Base-by-base conservation (phyloP, 805 yeast genomes). In the Saccharomycopsis oosterbeekiorum region DNA sequence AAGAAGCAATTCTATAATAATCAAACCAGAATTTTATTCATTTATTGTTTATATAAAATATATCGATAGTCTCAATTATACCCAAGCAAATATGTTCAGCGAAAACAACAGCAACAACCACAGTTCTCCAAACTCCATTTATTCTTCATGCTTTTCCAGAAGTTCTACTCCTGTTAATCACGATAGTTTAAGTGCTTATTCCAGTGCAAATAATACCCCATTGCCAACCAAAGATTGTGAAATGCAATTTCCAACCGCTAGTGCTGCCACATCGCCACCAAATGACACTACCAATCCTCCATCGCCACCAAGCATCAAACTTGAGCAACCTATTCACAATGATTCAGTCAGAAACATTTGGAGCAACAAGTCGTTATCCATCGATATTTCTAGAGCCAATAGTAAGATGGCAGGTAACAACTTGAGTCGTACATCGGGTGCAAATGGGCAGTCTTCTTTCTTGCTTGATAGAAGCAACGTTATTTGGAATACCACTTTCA, bases 171-270 rank as follows among this genome's bases (percentile, higher is more conserved):
- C 65, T 15, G 53, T 61, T 19, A 43, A 55, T 36, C 36, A 41
- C 19, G 40, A 26, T n/a, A 42, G 43, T n/a, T 24, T 24, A 39
- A 58, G 59, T 37, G 62, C 65, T 4, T 60, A 59, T 12, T 59
- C 62, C 11, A 56, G 62, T n/a, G 59, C 64, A 5, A 39, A 57
- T 51, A 63, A 58, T 62, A 63, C 65, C 8, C 65, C 65, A 24
- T 34, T 59, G 26, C 58, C 56, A 17, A 12, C 39, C 43, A 59
- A 59, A 17, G 61, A 63, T 40, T 53, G 53, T 24, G 53, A 47
- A 47, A 47, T 47, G 34, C 53, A 47, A 47, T 47, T 47, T 14
- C n/a, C 10, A n/a, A 11, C 43, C 12, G 17, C 41, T 15, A 36
- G 24, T 34, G 34, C 24, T n/a, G 41, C 36, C 6, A 21, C 41